Base-by-base conservation (phyloP, 78 protist species). In the Creolimax fragrantissima region DNA sequence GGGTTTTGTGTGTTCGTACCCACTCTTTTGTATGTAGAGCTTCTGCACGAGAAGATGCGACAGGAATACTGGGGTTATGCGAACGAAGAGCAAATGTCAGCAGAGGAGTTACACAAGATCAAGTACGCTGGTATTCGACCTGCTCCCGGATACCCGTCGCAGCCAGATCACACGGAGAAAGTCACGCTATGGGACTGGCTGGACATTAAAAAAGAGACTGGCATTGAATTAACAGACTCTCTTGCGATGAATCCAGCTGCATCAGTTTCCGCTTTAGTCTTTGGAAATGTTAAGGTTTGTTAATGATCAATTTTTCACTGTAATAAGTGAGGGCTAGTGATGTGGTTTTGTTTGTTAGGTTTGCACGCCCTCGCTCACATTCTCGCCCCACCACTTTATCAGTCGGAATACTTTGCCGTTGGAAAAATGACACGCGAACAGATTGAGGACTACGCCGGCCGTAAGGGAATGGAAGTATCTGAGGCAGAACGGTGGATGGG, bases 111-210 rank as follows among this genome's bases (percentile, higher is more conserved):
- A 81, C 93, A 95, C 92, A 93, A 95, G 92, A 81, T 96, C 39
- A 85, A 92, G 93, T 96, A 97, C 94, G 85, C 58, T 45, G 99
- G 99, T 85, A 98, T 99, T 91, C 94, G 99, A 3, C 99, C 99
- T 2, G 99, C 99, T 1, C 99, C 98, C 2, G 99, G 99, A 41
- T 99, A 98, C 89, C 99, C 99, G 3, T 92, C 96, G 17, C 99
- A 97, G 95, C 99, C 99, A 3, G 99, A 99, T 95, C 99, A 98
- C 95, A 97, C 97, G n/a, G 99, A 98, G 92, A 98, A 98, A 96
- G 24, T 5, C 35, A 89, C 95, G 4, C 94, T 97, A 95, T 98
- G 98, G 98, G 89, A 66, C 45, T n/a, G 42, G 47, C 41, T 88
- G 35, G 43, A 45, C 47, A 85, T 93, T 5, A 91, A 81, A 24